phyloP scores from a whole-genome alignment of 495 filamentous ascomycete genomes.

The Pseudomonodictys pantanalensis region DNA sequence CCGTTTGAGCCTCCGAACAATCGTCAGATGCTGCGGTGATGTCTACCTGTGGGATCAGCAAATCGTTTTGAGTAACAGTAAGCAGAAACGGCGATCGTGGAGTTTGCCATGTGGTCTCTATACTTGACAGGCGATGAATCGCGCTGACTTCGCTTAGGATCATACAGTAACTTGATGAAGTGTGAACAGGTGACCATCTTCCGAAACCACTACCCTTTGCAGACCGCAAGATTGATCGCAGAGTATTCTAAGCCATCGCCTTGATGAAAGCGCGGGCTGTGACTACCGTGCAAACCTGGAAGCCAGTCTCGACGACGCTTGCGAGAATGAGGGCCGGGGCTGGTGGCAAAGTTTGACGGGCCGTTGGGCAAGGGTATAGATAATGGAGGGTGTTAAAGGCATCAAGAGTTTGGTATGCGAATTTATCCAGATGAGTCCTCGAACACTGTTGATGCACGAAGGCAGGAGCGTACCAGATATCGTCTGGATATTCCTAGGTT shows the following conservation, averaged over 20 bases:
- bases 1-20: background rate
- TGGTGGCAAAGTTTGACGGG: background rate
- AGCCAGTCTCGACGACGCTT: background rate
- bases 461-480: conserved; percentile 11
- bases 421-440: conserved; percentile 22
- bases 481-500: background rate
- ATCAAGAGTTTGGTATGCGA: conserved; percentile 6
- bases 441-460: conserved; percentile 12
- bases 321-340: background rate
- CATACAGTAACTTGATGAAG: background rate
- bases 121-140: conserved; percentile 1
- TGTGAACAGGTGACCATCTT: too few relatives aligned
- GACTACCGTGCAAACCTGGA: background rate
- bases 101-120: conserved; percentile 18
- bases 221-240: too few relatives aligned
- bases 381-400: conserved; percentile 14
- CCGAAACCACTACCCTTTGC: too few relatives aligned
- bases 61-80: conserved; percentile 27
- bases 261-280: background rate
- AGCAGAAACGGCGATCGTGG: conserved; percentile 14
- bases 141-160: background rate
- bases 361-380: background rate
- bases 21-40: too few relatives aligned
- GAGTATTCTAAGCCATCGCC: conserved; percentile 1
- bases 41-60: background rate